Conservation (phyloP, 1,284 basidiomycete species). For the Ceratobasidium sp. region DNA sequence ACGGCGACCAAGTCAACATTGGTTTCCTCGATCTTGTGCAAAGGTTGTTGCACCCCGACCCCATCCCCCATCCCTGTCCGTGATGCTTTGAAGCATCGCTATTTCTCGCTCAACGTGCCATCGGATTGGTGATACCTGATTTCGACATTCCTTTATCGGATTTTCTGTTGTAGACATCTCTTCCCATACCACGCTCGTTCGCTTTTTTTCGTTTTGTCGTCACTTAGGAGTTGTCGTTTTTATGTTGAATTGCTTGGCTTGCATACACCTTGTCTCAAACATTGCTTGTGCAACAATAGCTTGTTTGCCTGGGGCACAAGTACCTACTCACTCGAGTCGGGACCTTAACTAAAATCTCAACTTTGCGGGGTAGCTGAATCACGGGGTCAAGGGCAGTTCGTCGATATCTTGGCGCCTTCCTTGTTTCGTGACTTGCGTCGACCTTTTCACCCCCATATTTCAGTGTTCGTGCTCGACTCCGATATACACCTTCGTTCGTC, state of each 20-base stretch:
- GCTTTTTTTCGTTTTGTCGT: constrained; percentile 38
- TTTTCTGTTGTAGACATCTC: constrained; percentile 25
- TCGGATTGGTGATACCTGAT: constrained; percentile 44
- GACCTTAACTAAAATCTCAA: neutral
- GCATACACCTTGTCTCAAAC: constrained; percentile 40
- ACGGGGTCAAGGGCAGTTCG: constrained; percentile 1
- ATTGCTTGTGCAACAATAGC: constrained; percentile 44
- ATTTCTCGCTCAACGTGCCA: constrained; percentile 64
- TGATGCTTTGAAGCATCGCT: constrained; percentile 89
- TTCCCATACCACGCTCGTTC: constrained; percentile 42
- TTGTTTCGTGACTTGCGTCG: neutral
- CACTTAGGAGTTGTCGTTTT: constrained; percentile 41
- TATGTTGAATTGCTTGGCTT: constrained; percentile 46
- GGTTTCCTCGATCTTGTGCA: constrained; percentile 90
- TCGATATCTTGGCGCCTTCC: too few species aligned
- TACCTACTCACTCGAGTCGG: constrained; percentile 16
- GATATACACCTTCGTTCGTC: constrained; percentile 3
- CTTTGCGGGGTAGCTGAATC: neutral
- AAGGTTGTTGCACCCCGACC: constrained; percentile 92
- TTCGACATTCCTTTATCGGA: constrained; percentile 12
- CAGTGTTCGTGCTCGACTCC: neutral
- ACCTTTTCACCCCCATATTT: neutral
- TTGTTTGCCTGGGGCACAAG: constrained; percentile 45
- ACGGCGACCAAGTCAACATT: constrained; percentile 75
- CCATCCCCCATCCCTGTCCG: constrained; percentile 88